Percentiles rank a stretch among this genome's conserved stretches.
Conservation (phyloP, 495 filamentous ascomycete genomes). For the Neurospora sp. region DNA sequence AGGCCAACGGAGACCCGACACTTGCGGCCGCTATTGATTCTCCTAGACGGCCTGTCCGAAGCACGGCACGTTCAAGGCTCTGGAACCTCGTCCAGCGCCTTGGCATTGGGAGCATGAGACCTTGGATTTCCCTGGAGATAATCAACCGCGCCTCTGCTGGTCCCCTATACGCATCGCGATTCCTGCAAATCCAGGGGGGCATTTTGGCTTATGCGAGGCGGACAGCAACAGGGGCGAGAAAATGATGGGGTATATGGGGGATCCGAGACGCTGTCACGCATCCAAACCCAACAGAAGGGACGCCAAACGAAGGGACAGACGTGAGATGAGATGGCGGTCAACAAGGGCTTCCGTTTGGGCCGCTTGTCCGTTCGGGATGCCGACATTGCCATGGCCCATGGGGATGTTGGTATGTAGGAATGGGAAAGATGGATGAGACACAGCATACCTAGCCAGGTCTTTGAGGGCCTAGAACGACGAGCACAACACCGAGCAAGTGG, state of each 20-base stretch:
- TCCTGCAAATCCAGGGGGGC: not conserved
- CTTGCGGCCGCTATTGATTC: not conserved
- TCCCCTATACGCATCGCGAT: not conserved
- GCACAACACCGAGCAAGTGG: not conserved
- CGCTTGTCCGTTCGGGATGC: not conserved
- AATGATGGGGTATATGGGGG: not conserved
- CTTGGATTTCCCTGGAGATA: not conserved
- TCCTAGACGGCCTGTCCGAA: not conserved
- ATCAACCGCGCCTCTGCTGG: not conserved
- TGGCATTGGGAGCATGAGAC: not conserved
- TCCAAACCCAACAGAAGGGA: not conserved
- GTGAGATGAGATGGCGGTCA: not conserved
- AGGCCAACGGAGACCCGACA: not conserved
- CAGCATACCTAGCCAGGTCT: slow-evolving; percentile 38
- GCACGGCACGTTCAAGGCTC: not conserved
- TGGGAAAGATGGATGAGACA: not conserved
- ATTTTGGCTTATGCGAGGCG: not conserved
- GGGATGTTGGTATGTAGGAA: slow-evolving; percentile 4
- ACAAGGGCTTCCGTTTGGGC: not conserved
- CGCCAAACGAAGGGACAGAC: not conserved
- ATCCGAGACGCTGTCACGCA: not conserved
- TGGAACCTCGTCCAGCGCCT: not conserved
- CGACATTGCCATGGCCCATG: not conserved
- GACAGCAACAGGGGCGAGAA: not conserved
- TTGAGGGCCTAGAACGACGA: slow-evolving; percentile 29